A percentile compares a stretch with the other conserved stretches of the same genome.
These are phyloP conservation scores for Lipomyces starkeyi DNA, from an alignment of 805 yeast genomes.

Conservation along the genomic window DNA sequence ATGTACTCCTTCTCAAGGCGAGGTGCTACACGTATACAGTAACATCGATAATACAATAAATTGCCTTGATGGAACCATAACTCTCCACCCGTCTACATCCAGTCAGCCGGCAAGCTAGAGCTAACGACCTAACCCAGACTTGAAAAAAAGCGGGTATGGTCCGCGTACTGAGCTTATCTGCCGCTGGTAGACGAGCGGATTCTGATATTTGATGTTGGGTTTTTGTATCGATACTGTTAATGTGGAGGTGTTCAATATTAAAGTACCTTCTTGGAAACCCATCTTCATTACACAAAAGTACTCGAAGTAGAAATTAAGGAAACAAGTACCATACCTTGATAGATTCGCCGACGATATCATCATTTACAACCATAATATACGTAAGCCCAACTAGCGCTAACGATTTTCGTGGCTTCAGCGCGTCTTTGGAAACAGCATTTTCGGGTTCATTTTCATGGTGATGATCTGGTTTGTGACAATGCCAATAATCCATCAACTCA, in stretches of 20 bases:
- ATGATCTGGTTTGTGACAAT: conserved; percentile 67
- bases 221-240: conserved; percentile 40
- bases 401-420: conserved; percentile 19
- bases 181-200: background rate
- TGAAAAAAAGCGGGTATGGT: background rate
- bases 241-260: conserved; percentile 14
- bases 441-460: conserved; percentile 14
- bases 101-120: background rate
- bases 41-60: background rate
- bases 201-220: conserved; percentile 41
- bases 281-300: background rate
- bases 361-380: conserved; percentile 6
- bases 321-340: background rate
- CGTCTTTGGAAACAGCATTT: conserved; percentile 14
- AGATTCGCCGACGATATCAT: conserved; percentile 3
- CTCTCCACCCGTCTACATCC: background rate
- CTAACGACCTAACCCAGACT: conserved; percentile 1
- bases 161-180: background rate
- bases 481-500: conserved; percentile 97
- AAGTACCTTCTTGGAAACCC: conserved; percentile 34
- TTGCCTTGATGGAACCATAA: background rate
- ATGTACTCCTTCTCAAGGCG: conserved; percentile 3
- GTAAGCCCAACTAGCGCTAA: conserved; percentile 24
- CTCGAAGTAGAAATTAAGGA: background rate
- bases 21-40: background rate